phyloP scores from a whole-genome alignment of 805 yeast species.

The Candida saitoana region DNA sequence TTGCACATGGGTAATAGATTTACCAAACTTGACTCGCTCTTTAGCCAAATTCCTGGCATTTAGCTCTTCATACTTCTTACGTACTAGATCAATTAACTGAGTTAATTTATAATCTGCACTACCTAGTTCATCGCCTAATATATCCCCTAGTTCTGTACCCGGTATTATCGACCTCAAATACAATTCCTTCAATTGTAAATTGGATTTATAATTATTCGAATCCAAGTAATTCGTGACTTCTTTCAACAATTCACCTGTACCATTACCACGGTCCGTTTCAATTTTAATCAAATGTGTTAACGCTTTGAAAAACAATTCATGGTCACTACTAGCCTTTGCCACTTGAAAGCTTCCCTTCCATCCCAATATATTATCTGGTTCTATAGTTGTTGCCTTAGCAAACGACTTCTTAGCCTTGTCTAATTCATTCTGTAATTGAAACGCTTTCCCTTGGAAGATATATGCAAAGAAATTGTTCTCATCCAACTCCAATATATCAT shows the following conservation, averaged over 20 bases:
- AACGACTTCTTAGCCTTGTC: slow-evolving; percentile 43
- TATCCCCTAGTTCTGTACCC: slow-evolving; percentile 50
- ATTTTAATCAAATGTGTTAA: slow-evolving; percentile 38
- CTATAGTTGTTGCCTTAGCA: slow-evolving; percentile 45
- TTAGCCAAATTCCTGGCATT: slow-evolving; percentile 41
- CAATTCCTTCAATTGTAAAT: slow-evolving; percentile 36
- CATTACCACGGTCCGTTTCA: slow-evolving; percentile 38
- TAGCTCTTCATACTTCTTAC: slow-evolving; percentile 35
- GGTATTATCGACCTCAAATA: slow-evolving; percentile 55
- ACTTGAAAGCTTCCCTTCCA: slow-evolving; percentile 77
- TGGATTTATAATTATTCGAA: slow-evolving; percentile 23
- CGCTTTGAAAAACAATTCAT: slow-evolving; percentile 43
- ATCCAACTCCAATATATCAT: slow-evolving; percentile 55
- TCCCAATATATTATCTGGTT: slow-evolving; percentile 53
- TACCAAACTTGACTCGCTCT: slow-evolving; percentile 48
- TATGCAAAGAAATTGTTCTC: slow-evolving; percentile 59
- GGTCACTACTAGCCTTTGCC: slow-evolving; percentile 33
- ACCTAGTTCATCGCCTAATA: slow-evolving; percentile 42
- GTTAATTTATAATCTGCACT: slow-evolving; percentile 43
- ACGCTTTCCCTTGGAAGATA: slow-evolving; percentile 69
- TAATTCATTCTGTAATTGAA: slow-evolving; percentile 40
- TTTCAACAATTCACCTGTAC: slow-evolving; percentile 46
- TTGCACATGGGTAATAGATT: slow-evolving; percentile 39
- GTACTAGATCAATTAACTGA: slow-evolving; percentile 40
- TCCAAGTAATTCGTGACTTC: slow-evolving; percentile 46